Evolutionary conservation across 345 rosid species (phyloP).

Genomic region (Linum tenue): DNA sequence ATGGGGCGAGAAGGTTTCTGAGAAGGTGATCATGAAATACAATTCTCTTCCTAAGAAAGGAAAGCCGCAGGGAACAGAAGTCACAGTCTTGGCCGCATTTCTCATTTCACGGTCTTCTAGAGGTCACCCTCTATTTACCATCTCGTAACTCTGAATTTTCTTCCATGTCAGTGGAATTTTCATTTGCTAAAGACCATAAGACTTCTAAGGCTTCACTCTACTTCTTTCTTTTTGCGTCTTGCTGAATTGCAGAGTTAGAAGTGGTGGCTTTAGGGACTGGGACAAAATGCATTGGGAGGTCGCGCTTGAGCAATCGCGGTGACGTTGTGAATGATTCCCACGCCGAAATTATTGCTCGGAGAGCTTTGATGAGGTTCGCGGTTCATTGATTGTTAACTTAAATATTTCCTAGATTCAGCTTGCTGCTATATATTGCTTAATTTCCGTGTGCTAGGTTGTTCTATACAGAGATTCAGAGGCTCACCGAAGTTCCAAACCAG

Average conservation of each 20-base stretch:
- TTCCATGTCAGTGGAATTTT: too few relatives aligned
- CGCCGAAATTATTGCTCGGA: constrained; percentile 74
- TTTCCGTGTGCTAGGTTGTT: constrained; percentile 39
- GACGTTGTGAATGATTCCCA: constrained; percentile 86
- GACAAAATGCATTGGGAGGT: constrained; percentile 65
- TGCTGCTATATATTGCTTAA: not conserved
- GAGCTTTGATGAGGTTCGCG: constrained; percentile 61
- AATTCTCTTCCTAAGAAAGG: constrained; percentile 68
- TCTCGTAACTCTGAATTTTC: not conserved
- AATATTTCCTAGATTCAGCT: not conserved
- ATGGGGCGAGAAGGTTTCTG: constrained; percentile 51
- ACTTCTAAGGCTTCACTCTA: not conserved
- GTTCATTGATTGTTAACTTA: not conserved
- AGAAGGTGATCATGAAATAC: constrained; percentile 43
- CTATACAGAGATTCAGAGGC: constrained; percentile 51
- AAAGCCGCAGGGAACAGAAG: constrained; percentile 93
- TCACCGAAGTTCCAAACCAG: constrained; percentile 13
- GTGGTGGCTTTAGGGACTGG: constrained; percentile 83
- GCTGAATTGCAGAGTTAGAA: constrained; percentile 35
- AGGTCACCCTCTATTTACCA: constrained; percentile 25
- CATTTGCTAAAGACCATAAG: too few relatives aligned
- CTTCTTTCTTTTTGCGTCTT: not conserved
- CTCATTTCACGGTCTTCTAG: constrained; percentile 68
- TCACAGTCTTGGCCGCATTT: constrained; percentile 70
- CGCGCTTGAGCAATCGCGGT: constrained; percentile 55